Conservation (phyloP, 805 yeast genomes). For the Millerozyma acaciae region DNA sequence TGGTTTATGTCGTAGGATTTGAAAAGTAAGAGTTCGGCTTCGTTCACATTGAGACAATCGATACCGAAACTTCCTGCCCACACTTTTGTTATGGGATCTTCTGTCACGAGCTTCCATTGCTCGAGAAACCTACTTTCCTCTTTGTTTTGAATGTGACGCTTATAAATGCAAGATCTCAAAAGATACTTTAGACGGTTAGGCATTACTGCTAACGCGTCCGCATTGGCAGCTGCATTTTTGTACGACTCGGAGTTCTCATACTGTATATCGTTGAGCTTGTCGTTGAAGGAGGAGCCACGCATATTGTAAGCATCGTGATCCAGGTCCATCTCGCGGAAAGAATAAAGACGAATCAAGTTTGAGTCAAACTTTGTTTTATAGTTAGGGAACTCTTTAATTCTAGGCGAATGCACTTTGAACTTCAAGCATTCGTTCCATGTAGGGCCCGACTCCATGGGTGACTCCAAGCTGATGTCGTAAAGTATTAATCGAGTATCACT, state of each 20-base stretch:
- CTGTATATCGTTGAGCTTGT: slow-evolving; percentile 20
- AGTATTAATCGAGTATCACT: slow-evolving; percentile 7
- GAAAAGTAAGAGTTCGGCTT: slow-evolving; percentile 44
- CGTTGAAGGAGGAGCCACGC: slow-evolving; percentile 4
- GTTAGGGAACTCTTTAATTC: slow-evolving; percentile 49
- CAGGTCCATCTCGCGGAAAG: slow-evolving; percentile 2
- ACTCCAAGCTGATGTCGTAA: slow-evolving; percentile 28
- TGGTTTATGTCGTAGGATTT: slow-evolving; percentile 33
- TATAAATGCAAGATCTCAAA: slow-evolving; percentile 56
- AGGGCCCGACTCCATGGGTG: slow-evolving; percentile 45
- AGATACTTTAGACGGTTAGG: slow-evolving; percentile 53
- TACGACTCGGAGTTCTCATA: slow-evolving; percentile 26
- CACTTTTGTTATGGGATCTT: slow-evolving; percentile 49
- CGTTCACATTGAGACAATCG: slow-evolving; percentile 47
- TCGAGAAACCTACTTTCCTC: slow-evolving; percentile 15
- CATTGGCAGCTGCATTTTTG: slow-evolving; percentile 19
- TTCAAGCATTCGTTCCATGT: slow-evolving; percentile 46
- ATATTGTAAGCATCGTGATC: slow-evolving; percentile 4
- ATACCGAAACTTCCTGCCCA: slow-evolving; percentile 57
- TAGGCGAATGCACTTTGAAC: slow-evolving; percentile 45
- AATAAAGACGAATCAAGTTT: slow-evolving; percentile 10
- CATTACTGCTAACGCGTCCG: slow-evolving; percentile 36
- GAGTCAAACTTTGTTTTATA: slow-evolving; percentile 33
- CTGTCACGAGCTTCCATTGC: slow-evolving; percentile 60
- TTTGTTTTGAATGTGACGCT: slow-evolving; percentile 40